A percentile compares a stretch with the other conserved stretches of the same genome.
Evolutionary conservation across 2,329 filamentous ascomycete species (phyloP).

Genomic region (Fusarium concolor): DNA sequence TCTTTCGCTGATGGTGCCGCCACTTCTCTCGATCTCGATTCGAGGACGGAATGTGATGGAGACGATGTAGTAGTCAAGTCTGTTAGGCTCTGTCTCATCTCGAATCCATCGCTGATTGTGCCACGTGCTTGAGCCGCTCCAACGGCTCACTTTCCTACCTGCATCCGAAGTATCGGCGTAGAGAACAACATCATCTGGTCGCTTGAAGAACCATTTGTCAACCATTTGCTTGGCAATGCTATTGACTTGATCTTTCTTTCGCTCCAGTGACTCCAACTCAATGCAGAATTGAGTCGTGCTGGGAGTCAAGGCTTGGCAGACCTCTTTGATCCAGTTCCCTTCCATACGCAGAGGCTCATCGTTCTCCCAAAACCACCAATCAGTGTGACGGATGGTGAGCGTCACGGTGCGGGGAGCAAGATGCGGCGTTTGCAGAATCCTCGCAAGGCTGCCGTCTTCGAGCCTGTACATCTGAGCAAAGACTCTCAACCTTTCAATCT

Average conservation of each 20-base stretch:
- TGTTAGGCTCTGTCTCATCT: constrained; percentile 55
- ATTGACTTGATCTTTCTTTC: constrained; percentile 59
- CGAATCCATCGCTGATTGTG: constrained; percentile 52
- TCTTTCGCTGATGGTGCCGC: constrained; percentile 26
- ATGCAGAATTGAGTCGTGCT: constrained; percentile 55
- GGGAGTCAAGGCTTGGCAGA: constrained; percentile 42
- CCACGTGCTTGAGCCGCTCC: constrained; percentile 61
- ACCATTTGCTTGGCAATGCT: constrained; percentile 52
- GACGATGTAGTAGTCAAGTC: constrained; percentile 59
- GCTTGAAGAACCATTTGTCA: constrained; percentile 42
- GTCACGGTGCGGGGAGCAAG: constrained; percentile 54
- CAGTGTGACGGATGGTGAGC: constrained; percentile 61
- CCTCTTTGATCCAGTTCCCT: constrained; percentile 51
- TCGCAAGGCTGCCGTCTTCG: constrained; percentile 46
- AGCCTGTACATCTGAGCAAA: constrained; percentile 59
- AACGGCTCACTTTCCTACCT: constrained; percentile 50
- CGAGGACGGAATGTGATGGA: constrained; percentile 52
- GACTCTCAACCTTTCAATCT: constrained; percentile 51
- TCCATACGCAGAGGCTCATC: constrained; percentile 50
- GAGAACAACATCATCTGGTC: constrained; percentile 49
- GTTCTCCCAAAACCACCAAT: constrained; percentile 44
- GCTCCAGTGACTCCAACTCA: constrained; percentile 61
- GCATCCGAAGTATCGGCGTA: constrained; percentile 43
- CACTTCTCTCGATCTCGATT: constrained; percentile 32
- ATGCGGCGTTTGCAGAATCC: constrained; percentile 42